These are phyloP conservation scores for Aspergillus heteromorphus DNA, from an alignment of 495 filamentous ascomycete genomes.

Conservation along the genomic window DNA sequence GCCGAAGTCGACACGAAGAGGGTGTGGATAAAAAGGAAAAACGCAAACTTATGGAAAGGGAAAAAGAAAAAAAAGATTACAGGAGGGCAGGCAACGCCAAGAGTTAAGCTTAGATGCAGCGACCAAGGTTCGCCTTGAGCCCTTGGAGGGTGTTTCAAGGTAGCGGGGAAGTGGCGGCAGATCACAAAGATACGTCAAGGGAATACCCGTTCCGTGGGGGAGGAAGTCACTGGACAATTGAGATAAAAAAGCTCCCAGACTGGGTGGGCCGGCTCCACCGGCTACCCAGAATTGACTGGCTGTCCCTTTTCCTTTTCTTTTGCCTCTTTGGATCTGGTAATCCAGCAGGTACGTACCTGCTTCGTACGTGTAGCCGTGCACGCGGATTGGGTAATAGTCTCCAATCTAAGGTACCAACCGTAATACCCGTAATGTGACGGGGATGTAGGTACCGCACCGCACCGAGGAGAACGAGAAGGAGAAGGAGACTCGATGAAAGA, in stretches of 20 bases:
- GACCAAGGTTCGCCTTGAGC: slow-evolving; percentile 34
- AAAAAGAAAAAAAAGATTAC: slow-evolving; percentile 9
- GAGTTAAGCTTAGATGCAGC: slow-evolving; percentile 30
- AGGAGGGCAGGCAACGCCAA: slow-evolving; percentile 27
- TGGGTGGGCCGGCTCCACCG: slow-evolving; percentile 14
- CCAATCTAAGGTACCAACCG: background rate
- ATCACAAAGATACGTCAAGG: slow-evolving; percentile 38
- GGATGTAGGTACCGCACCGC: background rate
- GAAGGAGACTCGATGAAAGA: background rate
- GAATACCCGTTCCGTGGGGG: slow-evolving; percentile 34
- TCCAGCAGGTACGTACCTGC: background rate
- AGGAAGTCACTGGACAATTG: slow-evolving; percentile 8
- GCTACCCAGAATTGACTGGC: slow-evolving; percentile 6
- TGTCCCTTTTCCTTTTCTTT: slow-evolving; percentile 7
- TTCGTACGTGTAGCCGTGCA: background rate
- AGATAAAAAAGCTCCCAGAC: slow-evolving; percentile 13
- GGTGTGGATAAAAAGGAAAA: background rate
- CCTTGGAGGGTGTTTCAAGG: slow-evolving; percentile 31
- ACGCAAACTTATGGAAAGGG: background rate
- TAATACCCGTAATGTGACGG: background rate
- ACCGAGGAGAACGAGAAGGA: background rate
- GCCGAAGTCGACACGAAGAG: slow-evolving; percentile 1
- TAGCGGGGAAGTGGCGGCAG: slow-evolving; percentile 32
- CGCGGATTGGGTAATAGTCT: background rate
- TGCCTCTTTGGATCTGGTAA: slow-evolving; percentile 2